Evolutionary conservation across 192 early-diverging fungal species (phyloP).

Genomic region (Diversispora eburnea): DNA sequence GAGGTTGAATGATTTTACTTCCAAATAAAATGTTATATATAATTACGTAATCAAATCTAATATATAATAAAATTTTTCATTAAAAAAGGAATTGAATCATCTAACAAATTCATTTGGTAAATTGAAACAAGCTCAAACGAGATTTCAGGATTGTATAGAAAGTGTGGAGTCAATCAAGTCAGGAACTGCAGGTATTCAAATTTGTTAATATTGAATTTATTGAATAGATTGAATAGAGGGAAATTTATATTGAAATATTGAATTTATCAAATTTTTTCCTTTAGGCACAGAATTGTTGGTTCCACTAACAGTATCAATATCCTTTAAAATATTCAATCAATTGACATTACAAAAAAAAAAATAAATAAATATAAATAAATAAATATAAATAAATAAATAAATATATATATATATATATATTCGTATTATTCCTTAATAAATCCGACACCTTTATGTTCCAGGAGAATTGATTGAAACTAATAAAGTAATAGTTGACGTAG

Average conservation of each 20-base stretch:
- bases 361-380: no score
- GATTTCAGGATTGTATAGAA: constrained; percentile 81
- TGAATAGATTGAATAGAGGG: background rate
- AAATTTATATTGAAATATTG: background rate
- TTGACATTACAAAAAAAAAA: no score
- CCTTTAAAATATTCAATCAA: constrained; percentile 31
- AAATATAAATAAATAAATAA: no score
- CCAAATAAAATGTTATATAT: background rate
- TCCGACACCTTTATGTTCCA: constrained; percentile 81
- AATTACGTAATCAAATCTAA: background rate
- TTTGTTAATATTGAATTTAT: background rate
- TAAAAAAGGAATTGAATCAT: constrained; percentile 73
- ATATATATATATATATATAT: no score
- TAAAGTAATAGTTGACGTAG: constrained; percentile 91
- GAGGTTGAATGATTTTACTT: constrained; percentile 49
- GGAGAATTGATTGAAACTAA: constrained; percentile 78
- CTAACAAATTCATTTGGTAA: constrained; percentile 81
- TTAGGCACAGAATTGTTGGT: constrained; percentile 64
- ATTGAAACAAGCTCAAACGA: constrained; percentile 82
- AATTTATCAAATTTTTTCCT: constrained; percentile 4
- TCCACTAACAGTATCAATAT: constrained; percentile 72
- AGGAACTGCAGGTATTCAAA: constrained; percentile 45
- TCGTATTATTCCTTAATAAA: constrained; percentile 24
- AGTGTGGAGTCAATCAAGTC: constrained; percentile 61
- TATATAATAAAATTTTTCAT: background rate